These are phyloP conservation scores for Berberis thunbergii DNA, from an alignment of 164 flowering plant genomes.

Conservation along the genomic window DNA sequence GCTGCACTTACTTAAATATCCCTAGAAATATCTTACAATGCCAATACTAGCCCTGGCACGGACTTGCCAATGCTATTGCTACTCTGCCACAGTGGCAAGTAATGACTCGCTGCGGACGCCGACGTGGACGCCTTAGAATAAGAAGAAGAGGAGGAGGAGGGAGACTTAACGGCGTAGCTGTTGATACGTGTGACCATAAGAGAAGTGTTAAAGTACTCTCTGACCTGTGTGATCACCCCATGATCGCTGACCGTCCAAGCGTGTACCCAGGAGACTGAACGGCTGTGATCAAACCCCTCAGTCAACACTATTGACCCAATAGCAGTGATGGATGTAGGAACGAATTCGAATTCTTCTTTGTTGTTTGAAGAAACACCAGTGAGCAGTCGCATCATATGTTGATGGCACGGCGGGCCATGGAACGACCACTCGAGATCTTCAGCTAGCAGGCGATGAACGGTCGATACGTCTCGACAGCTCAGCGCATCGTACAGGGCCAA, in stretches of 20 bases:
- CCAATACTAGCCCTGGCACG: conserved; percentile 25
- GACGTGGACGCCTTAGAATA: background rate
- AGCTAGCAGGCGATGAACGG: conserved; percentile 56
- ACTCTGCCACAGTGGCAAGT: conserved; percentile 17
- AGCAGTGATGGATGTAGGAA: conserved; percentile 32
- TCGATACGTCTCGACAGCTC: conserved; percentile 51
- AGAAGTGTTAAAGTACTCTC: conserved; percentile 31
- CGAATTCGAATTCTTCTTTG: conserved; percentile 20
- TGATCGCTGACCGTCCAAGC: conserved; percentile 26
- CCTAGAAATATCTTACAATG: conserved; percentile 5
- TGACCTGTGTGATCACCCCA: conserved; percentile 23
- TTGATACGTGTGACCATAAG: conserved; percentile 22
- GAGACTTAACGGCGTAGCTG: background rate
- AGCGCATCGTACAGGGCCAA: conserved; percentile 82
- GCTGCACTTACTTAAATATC: background rate
- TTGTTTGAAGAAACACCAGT: conserved; percentile 27
- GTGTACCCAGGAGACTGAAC: conserved; percentile 21
- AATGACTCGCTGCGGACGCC: background rate
- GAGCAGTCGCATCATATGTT: conserved; percentile 74
- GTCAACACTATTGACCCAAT: conserved; percentile 57
- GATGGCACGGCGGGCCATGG: conserved; percentile 29
- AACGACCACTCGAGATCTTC: conserved; percentile 96
- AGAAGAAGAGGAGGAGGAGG: background rate
- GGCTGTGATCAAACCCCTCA: conserved; percentile 24
- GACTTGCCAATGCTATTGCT: conserved; percentile 18